Evolutionary conservation across 2,329 filamentous ascomycete species (phyloP), one percentile per base, ranked within the genome.

Genomic region (Cryphonectria carpinicola): DNA sequence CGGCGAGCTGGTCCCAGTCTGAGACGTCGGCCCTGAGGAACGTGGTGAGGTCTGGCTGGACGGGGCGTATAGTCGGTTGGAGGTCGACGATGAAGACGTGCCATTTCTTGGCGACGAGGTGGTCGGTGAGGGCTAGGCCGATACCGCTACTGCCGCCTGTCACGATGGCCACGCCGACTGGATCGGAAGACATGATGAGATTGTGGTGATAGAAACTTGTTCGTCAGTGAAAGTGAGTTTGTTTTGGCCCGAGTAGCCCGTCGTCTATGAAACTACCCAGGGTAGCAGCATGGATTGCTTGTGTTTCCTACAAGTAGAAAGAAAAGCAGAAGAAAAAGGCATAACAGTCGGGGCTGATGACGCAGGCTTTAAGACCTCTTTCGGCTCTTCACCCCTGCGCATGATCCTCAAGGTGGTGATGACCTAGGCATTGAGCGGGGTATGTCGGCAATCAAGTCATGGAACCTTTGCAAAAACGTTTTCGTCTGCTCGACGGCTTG

Each of bases 91-190:
- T 68, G 67, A 64, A 68, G 19, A 68, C 60, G 25, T 68, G 67
- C 67, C 67, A 68, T 1, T 75, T 70, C 52, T 83, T 80, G 69
- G 73, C 78, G 22, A 81, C 78, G 54, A 85, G 75, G 35, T 80
- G 76, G 28, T 74, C 75, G 19, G 81, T 81, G n/a, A 86, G 75
- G 1, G 78, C 78, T 37, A 77, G 77, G 63, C 85, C 84, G 13
- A 87, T 84, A 19, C 85, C 85, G 0, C 80, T 82, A 0, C 85
- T 86, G 73, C 83, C 85, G 19, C 85, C 84, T 49, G 84, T 85
- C 28, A 85, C 83, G 49, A 68, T 64, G 67, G 67, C 67, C 60
- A 68, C 67, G 60, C 67, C 60, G 35, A 65, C 43, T 32, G 67
- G 67, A 58, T 56, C 35, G 35, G 67, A 61, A n/a, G 67, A 10